Conservation (phyloP, 2,329 filamentous ascomycete genomes). For the Alternaria infectoria region DNA sequence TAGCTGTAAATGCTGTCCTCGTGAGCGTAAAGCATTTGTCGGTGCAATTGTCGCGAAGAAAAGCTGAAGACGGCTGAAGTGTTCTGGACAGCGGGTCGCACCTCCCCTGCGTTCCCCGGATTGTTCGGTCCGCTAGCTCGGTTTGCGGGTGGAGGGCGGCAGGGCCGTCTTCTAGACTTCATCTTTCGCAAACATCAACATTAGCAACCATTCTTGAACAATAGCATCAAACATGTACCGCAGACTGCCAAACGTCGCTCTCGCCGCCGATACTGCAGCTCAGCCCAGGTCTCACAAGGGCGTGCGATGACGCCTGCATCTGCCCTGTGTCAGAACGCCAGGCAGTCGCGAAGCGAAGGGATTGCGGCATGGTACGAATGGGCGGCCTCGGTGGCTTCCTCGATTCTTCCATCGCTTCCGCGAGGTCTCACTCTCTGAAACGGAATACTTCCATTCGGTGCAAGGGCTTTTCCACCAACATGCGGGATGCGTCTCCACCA, state of each 20-base stretch:
- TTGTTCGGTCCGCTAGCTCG: constrained; percentile 15
- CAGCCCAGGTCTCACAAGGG: not conserved
- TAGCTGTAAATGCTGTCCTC: not conserved
- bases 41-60: not conserved
- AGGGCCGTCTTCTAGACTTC: not conserved
- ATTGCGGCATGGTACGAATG: constrained; percentile 4
- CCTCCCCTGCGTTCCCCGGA: constrained; percentile 6
- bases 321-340: not conserved
- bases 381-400: constrained; percentile 1
- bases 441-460: not conserved
- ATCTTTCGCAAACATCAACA: not conserved
- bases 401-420: not conserved
- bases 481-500: constrained; percentile 1
- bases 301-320: not conserved
- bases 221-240: not conserved
- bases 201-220: not conserved
- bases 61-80: not conserved
- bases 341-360: not conserved
- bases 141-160: not conserved
- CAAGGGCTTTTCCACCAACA: constrained; percentile 4
- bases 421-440: not conserved
- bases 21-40: not conserved
- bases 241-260: not conserved
- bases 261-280: not conserved
- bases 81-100: not conserved